Conservation (phyloP, 495 filamentous ascomycete genomes). For the Barbatosphaeria neglecta region DNA sequence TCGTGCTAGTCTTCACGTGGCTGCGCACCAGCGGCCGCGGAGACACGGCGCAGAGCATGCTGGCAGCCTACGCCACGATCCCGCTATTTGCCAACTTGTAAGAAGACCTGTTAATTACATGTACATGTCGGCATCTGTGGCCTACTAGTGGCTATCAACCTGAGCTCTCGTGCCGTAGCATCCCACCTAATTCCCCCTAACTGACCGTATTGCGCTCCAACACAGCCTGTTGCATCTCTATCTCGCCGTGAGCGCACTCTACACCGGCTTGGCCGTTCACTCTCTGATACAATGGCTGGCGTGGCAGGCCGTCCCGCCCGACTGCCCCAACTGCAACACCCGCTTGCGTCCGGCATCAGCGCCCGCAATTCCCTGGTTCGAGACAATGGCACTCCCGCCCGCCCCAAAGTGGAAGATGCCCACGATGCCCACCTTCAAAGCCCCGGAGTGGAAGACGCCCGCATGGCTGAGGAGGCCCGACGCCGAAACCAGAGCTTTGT, state of each 20-base stretch:
- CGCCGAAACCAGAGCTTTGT: conserved; percentile 11
- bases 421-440: conserved; percentile 7
- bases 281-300: conserved; percentile 20
- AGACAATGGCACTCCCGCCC: conserved; percentile 15
- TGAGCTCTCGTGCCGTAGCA: neutral
- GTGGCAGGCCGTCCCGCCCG: conserved; percentile 22
- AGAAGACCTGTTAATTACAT: too few species aligned
- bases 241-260: conserved; percentile 24
- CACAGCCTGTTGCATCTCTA: conserved; percentile 25
- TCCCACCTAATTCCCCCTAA: neutral
- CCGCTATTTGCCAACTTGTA: conserved; percentile 29
- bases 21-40: conserved; percentile 9
- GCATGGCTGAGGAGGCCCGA: conserved; percentile 13
- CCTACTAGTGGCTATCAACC: too few species aligned
- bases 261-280: conserved; percentile 24
- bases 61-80: conserved; percentile 28
- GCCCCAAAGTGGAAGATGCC: conserved; percentile 7
- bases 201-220: neutral
- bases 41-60: conserved; percentile 20
- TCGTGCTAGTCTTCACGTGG: conserved; percentile 29
- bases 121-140: neutral
- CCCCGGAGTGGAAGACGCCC: conserved; percentile 16
- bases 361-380: conserved; percentile 24
- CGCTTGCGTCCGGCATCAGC: conserved; percentile 20
- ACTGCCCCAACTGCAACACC: conserved; percentile 28